Conservation (phyloP, 352 stramenopile species). For the Phytophthora brassicae region DNA sequence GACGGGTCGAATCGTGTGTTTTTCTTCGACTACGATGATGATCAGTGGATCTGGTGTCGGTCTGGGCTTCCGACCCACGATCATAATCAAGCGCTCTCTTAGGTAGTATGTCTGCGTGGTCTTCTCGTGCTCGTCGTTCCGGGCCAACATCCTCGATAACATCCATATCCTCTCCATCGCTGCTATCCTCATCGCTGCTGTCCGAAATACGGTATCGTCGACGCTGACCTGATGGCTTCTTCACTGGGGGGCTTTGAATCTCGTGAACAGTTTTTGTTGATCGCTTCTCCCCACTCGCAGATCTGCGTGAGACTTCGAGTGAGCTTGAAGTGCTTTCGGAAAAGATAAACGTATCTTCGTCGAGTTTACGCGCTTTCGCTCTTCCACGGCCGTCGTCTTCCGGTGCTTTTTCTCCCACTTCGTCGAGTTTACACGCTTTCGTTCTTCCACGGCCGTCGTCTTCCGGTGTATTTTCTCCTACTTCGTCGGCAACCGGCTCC, state of each 20-base stretch:
- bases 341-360: slow-evolving; percentile 26
- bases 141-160: background rate
- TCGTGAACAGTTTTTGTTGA: background rate
- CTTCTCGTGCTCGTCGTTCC: slow-evolving; percentile 1
- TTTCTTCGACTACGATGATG: slow-evolving; percentile 15
- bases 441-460: slow-evolving; percentile 5
- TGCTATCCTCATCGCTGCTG: slow-evolving; percentile 41
- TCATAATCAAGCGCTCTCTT: background rate
- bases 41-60: background rate
- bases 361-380: slow-evolving; percentile 8
- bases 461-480: background rate
- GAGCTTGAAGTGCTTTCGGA: background rate
- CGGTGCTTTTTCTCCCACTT: slow-evolving; percentile 7
- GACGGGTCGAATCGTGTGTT: slow-evolving; percentile 27
- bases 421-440: slow-evolving; percentile 9
- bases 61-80: background rate
- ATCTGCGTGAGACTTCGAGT: slow-evolving; percentile 11
- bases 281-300: slow-evolving; percentile 3
- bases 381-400: slow-evolving; percentile 2
- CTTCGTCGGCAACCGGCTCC: background rate
- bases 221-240: slow-evolving; percentile 15
- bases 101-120: background rate
- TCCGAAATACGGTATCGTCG: slow-evolving; percentile 39
- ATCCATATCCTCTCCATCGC: slow-evolving; percentile 11
- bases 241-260: slow-evolving; percentile 1